Evolutionary conservation across 768 basidiomycete species (phyloP), one percentile per base, ranked within the genome.

Genomic region (Tylopilus sp.): DNA sequence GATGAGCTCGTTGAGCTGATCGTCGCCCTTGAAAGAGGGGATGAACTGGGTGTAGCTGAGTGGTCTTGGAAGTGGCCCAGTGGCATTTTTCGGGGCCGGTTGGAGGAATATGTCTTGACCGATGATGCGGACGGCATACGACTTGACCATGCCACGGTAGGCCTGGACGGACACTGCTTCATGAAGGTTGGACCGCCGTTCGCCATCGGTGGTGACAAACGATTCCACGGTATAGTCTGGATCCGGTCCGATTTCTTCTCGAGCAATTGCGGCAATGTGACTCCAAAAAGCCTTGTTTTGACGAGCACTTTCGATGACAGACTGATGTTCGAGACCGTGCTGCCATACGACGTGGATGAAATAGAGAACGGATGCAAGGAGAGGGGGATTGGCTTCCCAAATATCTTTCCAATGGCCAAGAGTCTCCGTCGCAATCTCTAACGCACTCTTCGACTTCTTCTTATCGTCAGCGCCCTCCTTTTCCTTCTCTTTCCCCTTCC

Each of bases 321-420:
- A 57, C 50, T 80, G 83, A 65, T 92, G 87, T 63, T 94, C 86
- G 57, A 85, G 73, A 26, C 83, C 84, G 61, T 91, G 87, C 66
- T 88, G 80, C 92, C 90, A 89, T 17, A 89, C 82, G 24, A 84
- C 76, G 55, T 85, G 81, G 60, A 92, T 69, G 73, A 95, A 96
- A 6, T 81, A 76, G 44, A 96, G 71, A 19, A 90, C 79, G 12
- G 85, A 83, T 0, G 86, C 79, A 13, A 97, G 76, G 10, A 94
- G 72, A 19, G 85, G 79, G 0, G 93, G 90, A 55, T 90, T 89
- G 26, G 78, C 68, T 38, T 87, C 83, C 87, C 91, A 92, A 41
- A 87, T 74, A 24, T 81, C 80, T 45, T 82, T 81, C 90, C 90
- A 92, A 41, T 75, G 77, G 7, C 73, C 76, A 9, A 95, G 71